Conservation (phyloP, 257 asterid species). For the Scutellaria barbata region DNA sequence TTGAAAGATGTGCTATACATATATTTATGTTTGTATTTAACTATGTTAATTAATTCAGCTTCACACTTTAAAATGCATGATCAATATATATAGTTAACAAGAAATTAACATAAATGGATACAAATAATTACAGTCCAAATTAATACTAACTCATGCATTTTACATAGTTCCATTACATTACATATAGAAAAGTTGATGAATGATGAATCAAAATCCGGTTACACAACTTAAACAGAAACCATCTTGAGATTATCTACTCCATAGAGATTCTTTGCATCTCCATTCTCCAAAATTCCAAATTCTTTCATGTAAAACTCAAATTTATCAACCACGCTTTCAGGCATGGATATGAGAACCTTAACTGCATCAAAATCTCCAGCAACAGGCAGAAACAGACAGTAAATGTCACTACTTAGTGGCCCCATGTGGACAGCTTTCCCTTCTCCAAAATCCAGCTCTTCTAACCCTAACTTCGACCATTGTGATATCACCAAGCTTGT, state of each 20-base stretch:
- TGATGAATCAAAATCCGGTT: too few species aligned
- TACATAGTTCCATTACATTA: too few species aligned
- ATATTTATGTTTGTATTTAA: too few species aligned
- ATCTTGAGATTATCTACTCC: conserved; percentile 45
- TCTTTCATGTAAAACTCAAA: conserved; percentile 71
- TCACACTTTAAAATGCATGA: too few species aligned
- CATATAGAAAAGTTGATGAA: too few species aligned
- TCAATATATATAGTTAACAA: too few species aligned
- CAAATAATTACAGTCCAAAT: too few species aligned
- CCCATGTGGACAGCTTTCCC: conserved; percentile 84
- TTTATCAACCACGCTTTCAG: conserved; percentile 51
- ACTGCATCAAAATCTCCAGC: conserved; percentile 48
- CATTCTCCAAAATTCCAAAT: conserved; percentile 36
- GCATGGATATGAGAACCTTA: conserved; percentile 76
- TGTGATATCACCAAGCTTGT: conserved; percentile 75
- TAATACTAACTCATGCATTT: too few species aligned
- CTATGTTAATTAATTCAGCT: too few species aligned
- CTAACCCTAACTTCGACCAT: conserved; percentile 81
- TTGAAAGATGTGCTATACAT: too few species aligned
- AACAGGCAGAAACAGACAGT: conserved; percentile 73
- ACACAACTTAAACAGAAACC: conserved; percentile 46
- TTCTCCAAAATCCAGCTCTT: conserved; percentile 77
- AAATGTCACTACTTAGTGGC: conserved; percentile 65
- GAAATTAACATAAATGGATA: too few species aligned
- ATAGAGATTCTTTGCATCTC: conserved; percentile 42